Percentiles rank a stretch among this genome's conserved stretches.
Conservation (phyloP, 805 yeast species). For the Candida caryicola region DNA sequence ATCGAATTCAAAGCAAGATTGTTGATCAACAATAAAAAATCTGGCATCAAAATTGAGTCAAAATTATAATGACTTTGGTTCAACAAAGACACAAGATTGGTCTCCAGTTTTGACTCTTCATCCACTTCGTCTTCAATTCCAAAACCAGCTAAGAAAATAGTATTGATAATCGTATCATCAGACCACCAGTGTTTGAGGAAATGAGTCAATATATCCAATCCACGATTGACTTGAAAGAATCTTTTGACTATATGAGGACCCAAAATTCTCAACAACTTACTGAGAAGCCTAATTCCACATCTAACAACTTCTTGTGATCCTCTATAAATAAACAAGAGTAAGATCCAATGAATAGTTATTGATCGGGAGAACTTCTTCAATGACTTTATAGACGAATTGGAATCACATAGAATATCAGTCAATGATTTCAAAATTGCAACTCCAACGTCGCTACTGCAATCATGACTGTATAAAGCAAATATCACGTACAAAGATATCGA, state of each 20-base stretch:
- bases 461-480: slow-evolving; percentile 47
- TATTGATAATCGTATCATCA: slow-evolving; percentile 42
- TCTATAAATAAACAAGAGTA: slow-evolving; percentile 48
- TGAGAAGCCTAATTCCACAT: slow-evolving; percentile 45
- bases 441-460: slow-evolving; percentile 37
- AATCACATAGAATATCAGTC: slow-evolving; percentile 42
- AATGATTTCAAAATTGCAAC: slow-evolving; percentile 23
- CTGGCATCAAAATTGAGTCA: slow-evolving; percentile 40
- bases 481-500: slow-evolving; percentile 47
- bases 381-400: slow-evolving; percentile 34
- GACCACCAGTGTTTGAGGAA: slow-evolving; percentile 48
- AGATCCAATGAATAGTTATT: slow-evolving; percentile 63
- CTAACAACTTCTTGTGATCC: slow-evolving; percentile 33
- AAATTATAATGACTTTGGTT: neutral
- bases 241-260: slow-evolving; percentile 47
- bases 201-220: slow-evolving; percentile 47
- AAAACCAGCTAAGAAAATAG: slow-evolving; percentile 46
- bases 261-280: slow-evolving; percentile 45
- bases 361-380: slow-evolving; percentile 48
- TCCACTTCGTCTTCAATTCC: slow-evolving; percentile 29
- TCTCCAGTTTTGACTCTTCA: neutral
- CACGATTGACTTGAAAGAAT: slow-evolving; percentile 49
- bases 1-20: slow-evolving; percentile 32
- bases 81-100: slow-evolving; percentile 3
- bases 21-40: slow-evolving; percentile 39